Base-by-base conservation (phyloP, 73 alveolate species). In the Blepharisma stoltei region DNA sequence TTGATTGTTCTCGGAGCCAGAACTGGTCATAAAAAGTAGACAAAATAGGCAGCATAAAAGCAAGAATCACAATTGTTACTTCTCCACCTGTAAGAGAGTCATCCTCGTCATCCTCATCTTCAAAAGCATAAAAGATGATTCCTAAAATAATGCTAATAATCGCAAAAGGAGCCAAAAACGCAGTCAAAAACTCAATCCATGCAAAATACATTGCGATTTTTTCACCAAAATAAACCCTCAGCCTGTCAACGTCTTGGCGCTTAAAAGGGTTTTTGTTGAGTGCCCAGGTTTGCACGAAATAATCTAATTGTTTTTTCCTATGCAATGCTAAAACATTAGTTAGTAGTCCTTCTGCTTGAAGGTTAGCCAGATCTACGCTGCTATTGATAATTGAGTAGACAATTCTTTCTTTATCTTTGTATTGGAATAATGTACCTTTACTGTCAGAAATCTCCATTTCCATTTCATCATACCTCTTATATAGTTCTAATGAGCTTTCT, bases 151-250 rank as follows among this genome's bases (percentile, higher is more conserved):
- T 52, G 3, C 79, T 53, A 44, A 43, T 18, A 44, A 69, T 53
- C 43, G 79, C 69, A 18, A n/a, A 46, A n/a, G 20, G 11, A 9
- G 14, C 41, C 79, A 69, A 18, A 38, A 38, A 37, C 3, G 25
- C 27, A 7, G 18, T n/a, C 23, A 18, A 69, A 44, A 25, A 7
- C n/a, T 25, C 65, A 18, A 88, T 80, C 92, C 95, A 88, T 27
- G 46, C 83, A 78, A 85, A 88, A 54, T 88, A 88, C 54, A 88
- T 60, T 1, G 95, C 95, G 70, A 88, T 81, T 60, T 83, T 66
- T 69, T 88, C 95, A 0, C 92, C 90, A 68, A 80, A 88, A 78
- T 88, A 88, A 66, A 73, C 88, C 43, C 89, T 54, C 37, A 88
- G 71, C 32, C 21, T 53, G 14, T 73, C 78, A 21, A 78, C 54